phyloP scores from a whole-genome alignment of 257 asterid species.

The Petrea volubilis region DNA sequence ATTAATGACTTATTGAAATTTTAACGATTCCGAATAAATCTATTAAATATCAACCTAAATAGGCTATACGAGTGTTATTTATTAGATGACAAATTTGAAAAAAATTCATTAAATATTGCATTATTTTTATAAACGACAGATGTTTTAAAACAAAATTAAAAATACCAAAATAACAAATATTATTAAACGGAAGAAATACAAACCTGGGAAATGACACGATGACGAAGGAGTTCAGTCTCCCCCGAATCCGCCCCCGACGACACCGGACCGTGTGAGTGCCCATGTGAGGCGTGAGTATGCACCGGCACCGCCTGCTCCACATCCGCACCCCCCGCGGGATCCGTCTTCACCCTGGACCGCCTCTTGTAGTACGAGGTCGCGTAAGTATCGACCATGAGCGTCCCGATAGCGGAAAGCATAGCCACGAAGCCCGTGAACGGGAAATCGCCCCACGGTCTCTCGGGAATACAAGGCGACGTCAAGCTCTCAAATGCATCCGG shows the following conservation, averaged over 20 bases:
- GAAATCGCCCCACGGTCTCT: constrained; percentile 50
- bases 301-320: constrained; percentile 19
- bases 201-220: constrained; percentile 54
- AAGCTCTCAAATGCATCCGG: constrained; percentile 50
- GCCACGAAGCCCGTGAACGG: constrained; percentile 53
- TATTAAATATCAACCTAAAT: no score
- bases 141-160: no score
- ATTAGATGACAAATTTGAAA: no score
- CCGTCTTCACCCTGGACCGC: constrained; percentile 14
- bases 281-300: constrained; percentile 37
- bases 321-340: not conserved
- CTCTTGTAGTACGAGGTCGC: constrained; percentile 34
- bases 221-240: constrained; percentile 36
- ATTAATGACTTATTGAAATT: no score
- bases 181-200: not conserved
- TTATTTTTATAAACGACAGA: no score
- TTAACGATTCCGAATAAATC: no score
- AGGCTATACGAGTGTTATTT: no score
- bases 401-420: constrained; percentile 46
- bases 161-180: not conserved
- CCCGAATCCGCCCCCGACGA: constrained; percentile 2
- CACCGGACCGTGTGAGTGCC: constrained; percentile 45
- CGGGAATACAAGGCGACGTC: constrained; percentile 35
- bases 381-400: constrained; percentile 50
- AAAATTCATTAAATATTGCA: no score